A percentile compares a stretch with the other conserved stretches of the same genome.
Conservation (phyloP, 208 protist genomes). For the Endotrypanum monterogeii region DNA sequence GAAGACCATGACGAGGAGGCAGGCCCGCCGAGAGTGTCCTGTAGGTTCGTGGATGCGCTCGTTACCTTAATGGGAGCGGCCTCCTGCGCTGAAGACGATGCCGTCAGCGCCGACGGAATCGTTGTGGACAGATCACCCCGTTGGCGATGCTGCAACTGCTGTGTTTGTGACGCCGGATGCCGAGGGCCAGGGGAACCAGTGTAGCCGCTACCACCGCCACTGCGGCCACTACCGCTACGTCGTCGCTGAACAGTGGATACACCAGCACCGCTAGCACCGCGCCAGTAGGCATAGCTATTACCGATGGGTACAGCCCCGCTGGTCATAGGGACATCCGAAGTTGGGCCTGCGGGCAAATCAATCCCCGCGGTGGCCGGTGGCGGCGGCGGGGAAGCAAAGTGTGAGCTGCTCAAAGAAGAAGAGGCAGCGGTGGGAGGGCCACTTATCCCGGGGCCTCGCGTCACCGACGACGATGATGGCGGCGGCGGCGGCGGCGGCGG, state of each 20-base stretch:
- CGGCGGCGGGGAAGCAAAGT: not conserved
- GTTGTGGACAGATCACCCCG: not conserved
- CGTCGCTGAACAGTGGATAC: conserved; percentile 1
- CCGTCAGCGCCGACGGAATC: too few relatives aligned
- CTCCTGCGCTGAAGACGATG: not conserved
- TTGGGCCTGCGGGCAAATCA: not conserved
- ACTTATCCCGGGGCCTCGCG: not conserved
- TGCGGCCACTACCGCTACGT: conserved; percentile 9
- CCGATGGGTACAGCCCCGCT: not conserved
- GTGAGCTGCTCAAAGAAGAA: not conserved
- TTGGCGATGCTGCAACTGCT: not conserved
- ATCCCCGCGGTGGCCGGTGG: not conserved
- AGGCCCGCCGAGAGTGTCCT: not conserved
- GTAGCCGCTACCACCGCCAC: not conserved
- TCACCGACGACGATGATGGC: not conserved
- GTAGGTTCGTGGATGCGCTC: not conserved
- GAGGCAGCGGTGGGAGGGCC: conserved; percentile 1
- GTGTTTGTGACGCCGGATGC: not conserved
- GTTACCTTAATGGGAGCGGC: not conserved
- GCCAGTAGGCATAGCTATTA: conserved; percentile 15
- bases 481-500: not conserved
- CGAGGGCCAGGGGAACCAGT: not conserved
- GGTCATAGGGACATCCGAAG: not conserved
- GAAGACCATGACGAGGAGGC: not conserved
- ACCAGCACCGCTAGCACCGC: not conserved